Conservation (phyloP, 345 rosid genomes). For the Brassica rapa region DNA sequence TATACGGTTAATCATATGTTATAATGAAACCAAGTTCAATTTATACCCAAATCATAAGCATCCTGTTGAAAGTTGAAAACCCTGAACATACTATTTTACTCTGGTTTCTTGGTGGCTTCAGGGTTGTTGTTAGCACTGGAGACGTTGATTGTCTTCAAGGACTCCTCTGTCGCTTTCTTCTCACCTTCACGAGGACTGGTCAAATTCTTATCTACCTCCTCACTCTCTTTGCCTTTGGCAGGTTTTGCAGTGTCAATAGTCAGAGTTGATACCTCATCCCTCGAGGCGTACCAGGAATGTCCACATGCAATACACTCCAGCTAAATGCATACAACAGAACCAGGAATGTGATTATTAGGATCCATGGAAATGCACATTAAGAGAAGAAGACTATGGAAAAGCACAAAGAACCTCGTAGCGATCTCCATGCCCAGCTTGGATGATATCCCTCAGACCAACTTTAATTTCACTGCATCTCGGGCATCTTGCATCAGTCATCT, state of each 20-base stretch:
- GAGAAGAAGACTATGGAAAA: constrained; percentile 1
- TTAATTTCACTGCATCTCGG: constrained; percentile 69
- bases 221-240: constrained; percentile 51
- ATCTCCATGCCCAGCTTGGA: constrained; percentile 95
- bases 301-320: constrained; percentile 91
- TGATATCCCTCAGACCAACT: constrained; percentile 87
- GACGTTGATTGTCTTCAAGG: constrained; percentile 45
- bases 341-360: constrained; percentile 1
- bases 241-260: constrained; percentile 66
- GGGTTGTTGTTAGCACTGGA: constrained; percentile 46
- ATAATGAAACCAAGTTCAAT: neutral
- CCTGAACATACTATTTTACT: constrained; percentile 26
- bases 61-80: neutral
- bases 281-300: constrained; percentile 85
- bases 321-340: constrained; percentile 41
- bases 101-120: constrained; percentile 44
- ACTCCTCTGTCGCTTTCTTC: constrained; percentile 51
- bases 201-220: constrained; percentile 61
- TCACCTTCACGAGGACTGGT: constrained; percentile 61
- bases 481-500: constrained; percentile 87
- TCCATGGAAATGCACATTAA: neutral
- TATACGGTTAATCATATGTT: neutral
- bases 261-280: constrained; percentile 77
- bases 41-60: neutral
- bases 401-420: constrained; percentile 75